phyloP scores from a whole-genome alignment of 2,329 filamentous ascomycete species.

The Claviceps citrina region DNA sequence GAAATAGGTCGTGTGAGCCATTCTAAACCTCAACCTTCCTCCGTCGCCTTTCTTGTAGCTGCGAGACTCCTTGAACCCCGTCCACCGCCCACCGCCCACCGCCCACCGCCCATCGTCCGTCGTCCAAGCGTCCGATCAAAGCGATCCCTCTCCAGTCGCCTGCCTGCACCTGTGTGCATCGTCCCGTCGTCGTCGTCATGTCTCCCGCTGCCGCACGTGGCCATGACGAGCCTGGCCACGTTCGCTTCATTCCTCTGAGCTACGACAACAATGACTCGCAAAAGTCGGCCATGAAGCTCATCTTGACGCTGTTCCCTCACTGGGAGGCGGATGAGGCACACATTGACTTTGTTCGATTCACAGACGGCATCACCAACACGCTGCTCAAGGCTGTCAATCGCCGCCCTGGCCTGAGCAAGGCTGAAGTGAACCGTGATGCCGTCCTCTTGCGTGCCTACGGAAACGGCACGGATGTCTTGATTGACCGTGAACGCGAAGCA shows the following conservation, averaged over 20 bases:
- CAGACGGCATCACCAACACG: constrained; percentile 96
- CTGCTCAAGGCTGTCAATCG: constrained; percentile 63
- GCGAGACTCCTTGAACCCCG: too few species aligned
- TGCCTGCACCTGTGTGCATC: too few species aligned
- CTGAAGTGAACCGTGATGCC: constrained; percentile 67
- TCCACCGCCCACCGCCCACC: too few species aligned
- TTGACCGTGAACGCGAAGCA: constrained; percentile 78
- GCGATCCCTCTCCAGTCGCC: too few species aligned
- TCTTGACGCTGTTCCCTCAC: constrained; percentile 65
- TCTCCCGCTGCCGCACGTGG: constrained; percentile 17
- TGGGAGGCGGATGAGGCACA: constrained; percentile 62
- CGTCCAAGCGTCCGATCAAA: not conserved
- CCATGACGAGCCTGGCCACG: constrained; percentile 24
- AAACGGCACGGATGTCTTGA: constrained; percentile 83
- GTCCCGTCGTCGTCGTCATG: constrained; percentile 20
- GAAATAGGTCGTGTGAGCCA: constrained; percentile 27
- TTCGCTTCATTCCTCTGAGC: constrained; percentile 54
- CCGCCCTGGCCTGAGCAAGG: constrained; percentile 47
- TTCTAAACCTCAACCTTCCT: constrained; percentile 7
- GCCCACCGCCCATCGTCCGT: not conserved
- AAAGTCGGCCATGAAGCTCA: constrained; percentile 61
- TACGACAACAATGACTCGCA: constrained; percentile 69
- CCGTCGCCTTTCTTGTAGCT: too few species aligned
- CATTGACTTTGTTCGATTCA: constrained; percentile 80
- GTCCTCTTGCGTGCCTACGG: constrained; percentile 87